Conservation (phyloP, 345 rosid species). For the Populus davidiana region DNA sequence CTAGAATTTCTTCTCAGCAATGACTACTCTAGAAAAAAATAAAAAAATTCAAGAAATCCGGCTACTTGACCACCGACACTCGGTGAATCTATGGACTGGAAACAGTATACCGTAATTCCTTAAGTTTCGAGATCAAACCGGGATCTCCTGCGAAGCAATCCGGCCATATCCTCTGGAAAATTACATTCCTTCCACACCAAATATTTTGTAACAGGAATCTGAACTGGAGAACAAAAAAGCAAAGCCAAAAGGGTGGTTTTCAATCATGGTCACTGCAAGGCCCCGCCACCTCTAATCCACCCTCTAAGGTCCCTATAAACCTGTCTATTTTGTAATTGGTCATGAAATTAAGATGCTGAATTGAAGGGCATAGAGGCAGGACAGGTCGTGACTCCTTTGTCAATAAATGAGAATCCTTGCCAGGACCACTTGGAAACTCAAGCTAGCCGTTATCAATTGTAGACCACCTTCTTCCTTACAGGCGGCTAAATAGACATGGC, state of each 20-base stretch:
- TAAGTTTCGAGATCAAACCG: background rate
- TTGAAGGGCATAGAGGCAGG: background rate
- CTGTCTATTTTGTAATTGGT: background rate
- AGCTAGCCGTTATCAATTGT: background rate
- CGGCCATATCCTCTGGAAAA: too few relatives aligned
- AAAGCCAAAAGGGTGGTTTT: constrained; percentile 2
- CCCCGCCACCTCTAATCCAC: background rate
- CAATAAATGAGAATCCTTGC: background rate
- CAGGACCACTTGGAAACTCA: background rate
- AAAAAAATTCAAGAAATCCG: background rate
- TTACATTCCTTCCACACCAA: background rate
- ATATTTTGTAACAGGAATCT: background rate
- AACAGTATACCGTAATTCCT: background rate
- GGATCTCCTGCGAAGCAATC: background rate
- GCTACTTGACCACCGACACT: background rate
- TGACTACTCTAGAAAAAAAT: background rate
- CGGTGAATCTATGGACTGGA: background rate
- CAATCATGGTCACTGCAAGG: background rate
- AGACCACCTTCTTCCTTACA: background rate
- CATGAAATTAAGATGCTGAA: background rate
- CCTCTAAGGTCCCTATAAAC: background rate
- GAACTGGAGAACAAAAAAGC: background rate
- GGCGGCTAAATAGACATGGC: background rate
- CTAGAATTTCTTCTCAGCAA: background rate
- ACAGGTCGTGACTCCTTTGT: background rate